phyloP scores from a whole-genome alignment of 2,329 filamentous ascomycete species.

The Fusarium praegraminearum region DNA sequence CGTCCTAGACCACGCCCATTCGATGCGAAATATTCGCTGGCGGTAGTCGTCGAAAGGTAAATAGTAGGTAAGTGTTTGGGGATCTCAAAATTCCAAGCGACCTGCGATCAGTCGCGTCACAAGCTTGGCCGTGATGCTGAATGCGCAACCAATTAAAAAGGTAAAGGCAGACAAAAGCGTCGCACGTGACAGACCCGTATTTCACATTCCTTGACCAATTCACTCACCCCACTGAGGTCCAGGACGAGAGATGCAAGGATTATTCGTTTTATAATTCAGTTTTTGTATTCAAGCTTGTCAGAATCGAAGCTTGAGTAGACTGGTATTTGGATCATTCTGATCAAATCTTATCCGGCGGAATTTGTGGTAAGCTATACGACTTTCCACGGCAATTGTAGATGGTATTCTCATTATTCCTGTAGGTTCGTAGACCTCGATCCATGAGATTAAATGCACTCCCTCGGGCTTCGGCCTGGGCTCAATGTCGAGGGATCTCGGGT shows the following conservation, averaged over 20 bases:
- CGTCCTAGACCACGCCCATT: slow-evolving; percentile 11
- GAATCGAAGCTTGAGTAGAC: slow-evolving; percentile 9
- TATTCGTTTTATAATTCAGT: slow-evolving; percentile 10
- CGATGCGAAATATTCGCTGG: neutral
- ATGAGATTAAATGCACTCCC: slow-evolving; percentile 44
- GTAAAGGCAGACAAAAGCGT: neutral
- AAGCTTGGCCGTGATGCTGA: slow-evolving; percentile 14
- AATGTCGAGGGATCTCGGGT: slow-evolving; percentile 34
- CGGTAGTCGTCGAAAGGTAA: neutral
- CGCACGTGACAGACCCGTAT: slow-evolving; percentile 30
- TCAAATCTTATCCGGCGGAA: neutral
- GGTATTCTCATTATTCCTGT: slow-evolving; percentile 18
- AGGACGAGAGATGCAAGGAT: slow-evolving; percentile 16
- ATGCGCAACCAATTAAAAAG: slow-evolving; percentile 40
- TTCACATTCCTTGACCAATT: slow-evolving; percentile 1
- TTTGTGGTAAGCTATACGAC: slow-evolving; percentile 29
- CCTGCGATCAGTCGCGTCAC: slow-evolving; percentile 20
- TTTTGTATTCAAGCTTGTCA: slow-evolving; percentile 23
- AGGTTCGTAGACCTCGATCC: slow-evolving; percentile 19
- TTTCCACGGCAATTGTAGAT: slow-evolving; percentile 12
- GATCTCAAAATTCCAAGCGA: slow-evolving; percentile 8
- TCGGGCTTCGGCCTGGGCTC: slow-evolving; percentile 43
- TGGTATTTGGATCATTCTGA: slow-evolving; percentile 12
- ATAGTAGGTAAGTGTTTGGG: neutral
- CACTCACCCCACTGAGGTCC: slow-evolving; percentile 3